A percentile compares a stretch with the other conserved stretches of the same genome.
These are phyloP conservation scores for Artemisia argyi DNA, from an alignment of 129 eudicot genomes.

Conservation along the genomic window DNA sequence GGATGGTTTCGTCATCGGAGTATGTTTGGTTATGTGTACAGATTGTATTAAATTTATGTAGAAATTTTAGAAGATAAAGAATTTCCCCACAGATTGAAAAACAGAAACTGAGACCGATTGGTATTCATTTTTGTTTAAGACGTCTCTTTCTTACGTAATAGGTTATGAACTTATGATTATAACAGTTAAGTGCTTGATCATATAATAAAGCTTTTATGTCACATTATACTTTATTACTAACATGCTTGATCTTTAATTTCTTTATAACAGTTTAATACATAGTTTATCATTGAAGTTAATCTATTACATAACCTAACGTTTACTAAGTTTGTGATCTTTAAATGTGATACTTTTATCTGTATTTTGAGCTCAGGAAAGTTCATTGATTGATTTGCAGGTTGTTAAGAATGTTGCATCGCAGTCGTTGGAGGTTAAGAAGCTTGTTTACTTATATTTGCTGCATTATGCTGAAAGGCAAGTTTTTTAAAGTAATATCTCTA, in stretches of 20 bases:
- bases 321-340: neutral
- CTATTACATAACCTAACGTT: neutral
- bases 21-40: neutral
- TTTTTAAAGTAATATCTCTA: neutral
- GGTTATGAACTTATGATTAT: too few species aligned
- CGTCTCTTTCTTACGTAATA: too few species aligned
- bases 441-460: slow-evolving; percentile 89
- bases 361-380: slow-evolving; percentile 5
- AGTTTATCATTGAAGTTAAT: neutral
- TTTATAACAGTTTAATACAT: slow-evolving; percentile 5
- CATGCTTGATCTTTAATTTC: neutral
- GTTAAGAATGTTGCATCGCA: slow-evolving; percentile 97
- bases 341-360: neutral
- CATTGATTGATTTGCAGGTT: slow-evolving; percentile 55
- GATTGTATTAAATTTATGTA: neutral
- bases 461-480: slow-evolving; percentile 98
- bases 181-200: too few species aligned
- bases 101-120: too few species aligned
- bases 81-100: too few species aligned
- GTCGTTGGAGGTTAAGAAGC: slow-evolving; percentile 95
- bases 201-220: too few species aligned
- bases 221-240: neutral
- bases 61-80: neutral
- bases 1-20: too few species aligned
- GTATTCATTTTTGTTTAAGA: too few species aligned